Base-by-base conservation (phyloP, 306 rosid genomes). In the Luffa acutangula region DNA sequence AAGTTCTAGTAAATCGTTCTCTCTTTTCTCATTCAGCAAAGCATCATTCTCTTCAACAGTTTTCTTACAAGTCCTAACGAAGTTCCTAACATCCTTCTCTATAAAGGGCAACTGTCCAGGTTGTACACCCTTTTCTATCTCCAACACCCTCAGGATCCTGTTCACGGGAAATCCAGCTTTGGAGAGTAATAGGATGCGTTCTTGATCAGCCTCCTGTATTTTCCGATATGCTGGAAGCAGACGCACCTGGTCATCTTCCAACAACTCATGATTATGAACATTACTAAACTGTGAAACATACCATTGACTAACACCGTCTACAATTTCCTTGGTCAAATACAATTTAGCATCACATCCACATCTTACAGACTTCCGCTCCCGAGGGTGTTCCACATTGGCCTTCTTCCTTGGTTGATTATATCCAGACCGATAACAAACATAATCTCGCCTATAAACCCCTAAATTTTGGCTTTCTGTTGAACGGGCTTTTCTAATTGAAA, bases 81-180 rank as follows among this genome's bases (percentile, higher is more conserved):
- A 90, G 80, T 90, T 90, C 78, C 93, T 87, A 79, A 90, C 91
- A 80, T 90, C 93, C 86, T 90, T 90, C 80, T 90, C 93, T 78
- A 90, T 88, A 87, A 90, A 90, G 51, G 93, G 91, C 67, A 88
- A 80, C 49, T 86, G 88, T 74, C 90, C 91, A 15, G 91, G 89
- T 63, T 88, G 93, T 72, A 90, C 90, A 59, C 91, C 91, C 84
- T 85, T 90, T 81, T 88, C 93, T 75, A 86, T 78, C 77, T 90
- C 93, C 85, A 90, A 79, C 70, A 83, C 91, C 83, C 86, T 88
- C 63, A 90, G 89, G 56, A 90, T 88, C 75, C 84, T 80, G 79
- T 90, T 90, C 81, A 90, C 93, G 17, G 93, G 91, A 78, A 90
- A 90, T 75, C 91, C 93, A 74, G 93, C 93, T 78, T 86, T 90